A percentile compares a stretch with the other conserved stretches of the same genome.
These are phyloP conservation scores for Hypoxylon cercidicola DNA, from an alignment of 495 filamentous ascomycete genomes.

Conservation along the genomic window DNA sequence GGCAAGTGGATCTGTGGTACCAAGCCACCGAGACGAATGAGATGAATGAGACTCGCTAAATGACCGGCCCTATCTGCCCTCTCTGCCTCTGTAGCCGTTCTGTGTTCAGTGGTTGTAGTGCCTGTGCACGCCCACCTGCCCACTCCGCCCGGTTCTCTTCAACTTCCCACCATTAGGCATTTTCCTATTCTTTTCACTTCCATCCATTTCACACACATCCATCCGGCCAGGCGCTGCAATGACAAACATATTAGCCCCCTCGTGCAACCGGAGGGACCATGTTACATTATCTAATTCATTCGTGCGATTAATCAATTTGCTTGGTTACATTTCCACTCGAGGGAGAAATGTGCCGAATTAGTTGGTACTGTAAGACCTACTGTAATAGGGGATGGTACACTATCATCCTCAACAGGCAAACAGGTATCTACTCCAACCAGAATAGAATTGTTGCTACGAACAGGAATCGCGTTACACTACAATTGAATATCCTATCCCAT, in stretches of 20 bases:
- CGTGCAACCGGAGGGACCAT: constrained; percentile 7
- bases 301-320: constrained; percentile 23
- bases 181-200: constrained; percentile 28
- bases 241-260: neutral
- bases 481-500: constrained; percentile 18
- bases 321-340: neutral
- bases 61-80: constrained; percentile 4
- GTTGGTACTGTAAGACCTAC: constrained; percentile 7
- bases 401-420: too few relatives aligned
- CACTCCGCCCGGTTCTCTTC: neutral
- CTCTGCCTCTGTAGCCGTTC: neutral
- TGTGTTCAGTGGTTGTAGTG: neutral
- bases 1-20: constrained; percentile 41
- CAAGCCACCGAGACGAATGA: constrained; percentile 39
- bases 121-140: constrained; percentile 3
- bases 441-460: constrained; percentile 12
- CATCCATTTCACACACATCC: constrained; percentile 15
- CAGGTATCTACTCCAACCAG: constrained; percentile 4
- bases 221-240: constrained; percentile 23
- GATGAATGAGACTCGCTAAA: constrained; percentile 1
- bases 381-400: neutral
- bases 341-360: constrained; percentile 13
- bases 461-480: constrained; percentile 16
- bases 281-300: constrained; percentile 19
- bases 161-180: constrained; percentile 3